phyloP scores from a whole-genome alignment of 331 rosid species.

The Pyrus hybrid region DNA sequence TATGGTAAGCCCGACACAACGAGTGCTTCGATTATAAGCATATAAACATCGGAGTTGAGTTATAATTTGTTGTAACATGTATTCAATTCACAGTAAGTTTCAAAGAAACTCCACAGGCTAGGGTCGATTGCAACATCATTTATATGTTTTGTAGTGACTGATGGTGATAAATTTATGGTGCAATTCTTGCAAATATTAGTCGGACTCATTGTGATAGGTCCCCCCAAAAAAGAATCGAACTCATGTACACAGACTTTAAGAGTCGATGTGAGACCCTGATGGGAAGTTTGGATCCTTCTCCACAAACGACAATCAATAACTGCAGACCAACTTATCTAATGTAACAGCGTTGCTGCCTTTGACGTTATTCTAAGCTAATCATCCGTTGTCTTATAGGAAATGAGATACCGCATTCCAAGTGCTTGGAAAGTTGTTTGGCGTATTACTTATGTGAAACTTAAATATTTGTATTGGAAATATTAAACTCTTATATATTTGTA shows the following conservation, averaged over 20 bases:
- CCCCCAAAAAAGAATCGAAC: neutral
- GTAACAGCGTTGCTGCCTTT: too few species aligned
- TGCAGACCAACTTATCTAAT: neutral
- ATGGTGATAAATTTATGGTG: neutral
- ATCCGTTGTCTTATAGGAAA: too few species aligned
- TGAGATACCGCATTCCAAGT: too few species aligned
- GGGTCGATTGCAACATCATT: neutral
- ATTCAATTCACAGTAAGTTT: neutral
- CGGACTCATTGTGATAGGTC: neutral
- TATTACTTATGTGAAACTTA: neutral
- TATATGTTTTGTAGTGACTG: neutral
- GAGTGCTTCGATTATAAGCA: conserved; percentile 56
- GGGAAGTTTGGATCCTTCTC: neutral
- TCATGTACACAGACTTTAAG: neutral
- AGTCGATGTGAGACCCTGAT: neutral
- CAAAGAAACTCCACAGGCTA: neutral
- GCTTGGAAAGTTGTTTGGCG: too few species aligned
- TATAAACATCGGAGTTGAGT: neutral
- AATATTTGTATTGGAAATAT: neutral
- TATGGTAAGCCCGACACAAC: conserved; percentile 44
- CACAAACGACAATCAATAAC: neutral
- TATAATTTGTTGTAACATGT: neutral
- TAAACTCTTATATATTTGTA: neutral
- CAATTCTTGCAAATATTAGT: neutral
- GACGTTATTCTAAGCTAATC: too few species aligned